phyloP scores from a whole-genome alignment of 345 rosid species.

The Salix koriyanagi region DNA sequence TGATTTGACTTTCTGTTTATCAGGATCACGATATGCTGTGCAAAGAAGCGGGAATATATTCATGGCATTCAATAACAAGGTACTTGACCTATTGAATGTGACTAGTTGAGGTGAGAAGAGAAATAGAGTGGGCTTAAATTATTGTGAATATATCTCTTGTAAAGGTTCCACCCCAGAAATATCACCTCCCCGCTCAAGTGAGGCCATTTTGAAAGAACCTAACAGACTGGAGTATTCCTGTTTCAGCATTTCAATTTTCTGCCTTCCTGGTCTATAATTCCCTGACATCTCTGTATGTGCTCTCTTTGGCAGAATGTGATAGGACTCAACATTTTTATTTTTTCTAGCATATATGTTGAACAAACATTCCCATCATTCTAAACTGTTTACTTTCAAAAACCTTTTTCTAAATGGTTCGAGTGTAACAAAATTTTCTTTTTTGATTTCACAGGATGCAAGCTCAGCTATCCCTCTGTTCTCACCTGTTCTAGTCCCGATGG shows the following conservation, averaged over 20 bases:
- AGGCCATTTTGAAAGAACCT: background rate
- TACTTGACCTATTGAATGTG: constrained; percentile 25
- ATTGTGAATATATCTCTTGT: background rate
- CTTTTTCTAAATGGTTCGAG: background rate
- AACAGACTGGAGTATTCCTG: background rate
- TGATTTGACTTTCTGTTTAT: constrained; percentile 18
- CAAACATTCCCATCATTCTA: background rate
- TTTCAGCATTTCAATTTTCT: background rate
- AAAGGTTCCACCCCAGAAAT: background rate
- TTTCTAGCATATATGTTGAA: background rate
- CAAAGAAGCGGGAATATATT: constrained; percentile 79
- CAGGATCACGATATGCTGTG: constrained; percentile 95
- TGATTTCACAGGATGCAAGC: constrained; percentile 74
- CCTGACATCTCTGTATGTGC: background rate
- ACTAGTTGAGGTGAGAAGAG: background rate
- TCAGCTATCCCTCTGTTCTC: constrained; percentile 90
- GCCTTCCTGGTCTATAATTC: background rate
- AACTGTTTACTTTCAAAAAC: background rate
- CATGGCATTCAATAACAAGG: constrained; percentile 97
- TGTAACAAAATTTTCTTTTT: constrained; percentile 5
- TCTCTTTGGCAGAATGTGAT: background rate
- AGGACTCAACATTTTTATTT: background rate
- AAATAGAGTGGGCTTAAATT: background rate
- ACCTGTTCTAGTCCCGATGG: constrained; percentile 86
- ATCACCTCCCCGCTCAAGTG: background rate